phyloP scores from a whole-genome alignment of 2,329 filamentous ascomycete genomes.

The Sporothrix protearum region DNA sequence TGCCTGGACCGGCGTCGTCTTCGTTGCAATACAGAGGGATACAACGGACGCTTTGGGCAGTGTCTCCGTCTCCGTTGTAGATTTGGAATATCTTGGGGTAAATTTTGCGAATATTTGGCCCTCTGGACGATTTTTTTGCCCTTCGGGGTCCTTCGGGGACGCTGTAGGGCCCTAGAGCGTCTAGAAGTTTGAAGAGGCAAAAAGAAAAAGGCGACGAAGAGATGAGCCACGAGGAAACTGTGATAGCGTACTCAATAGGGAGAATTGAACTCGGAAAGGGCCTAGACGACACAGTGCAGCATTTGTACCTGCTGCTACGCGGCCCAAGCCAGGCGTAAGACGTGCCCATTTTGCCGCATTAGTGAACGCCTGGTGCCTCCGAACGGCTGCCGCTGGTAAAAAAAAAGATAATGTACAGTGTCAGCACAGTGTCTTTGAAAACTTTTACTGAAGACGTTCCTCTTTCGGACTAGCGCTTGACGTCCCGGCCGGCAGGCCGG shows the following conservation, averaged over 20 bases:
- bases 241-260: neutral
- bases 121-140: neutral
- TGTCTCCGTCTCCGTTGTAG: neutral
- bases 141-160: neutral
- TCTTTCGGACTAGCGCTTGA: slow-evolving; percentile 6
- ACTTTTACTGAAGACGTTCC: neutral
- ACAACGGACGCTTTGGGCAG: neutral
- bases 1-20: neutral
- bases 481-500: slow-evolving; percentile 2
- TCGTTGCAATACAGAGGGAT: neutral
- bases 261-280: neutral
- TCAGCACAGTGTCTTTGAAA: neutral
- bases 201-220: neutral
- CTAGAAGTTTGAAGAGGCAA: neutral
- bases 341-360: neutral
- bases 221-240: neutral
- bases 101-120: neutral
- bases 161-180: neutral
- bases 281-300: neutral
- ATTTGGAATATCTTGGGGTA: neutral
- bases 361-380: neutral
- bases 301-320: neutral
- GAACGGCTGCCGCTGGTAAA: neutral
- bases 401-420: slow-evolving; percentile 12
- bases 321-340: neutral